A percentile compares a stretch with the other conserved stretches of the same genome.
Evolutionary conservation across 2,329 filamentous ascomycete species (phyloP).

Genomic region (Apiospora rasikravindrae): DNA sequence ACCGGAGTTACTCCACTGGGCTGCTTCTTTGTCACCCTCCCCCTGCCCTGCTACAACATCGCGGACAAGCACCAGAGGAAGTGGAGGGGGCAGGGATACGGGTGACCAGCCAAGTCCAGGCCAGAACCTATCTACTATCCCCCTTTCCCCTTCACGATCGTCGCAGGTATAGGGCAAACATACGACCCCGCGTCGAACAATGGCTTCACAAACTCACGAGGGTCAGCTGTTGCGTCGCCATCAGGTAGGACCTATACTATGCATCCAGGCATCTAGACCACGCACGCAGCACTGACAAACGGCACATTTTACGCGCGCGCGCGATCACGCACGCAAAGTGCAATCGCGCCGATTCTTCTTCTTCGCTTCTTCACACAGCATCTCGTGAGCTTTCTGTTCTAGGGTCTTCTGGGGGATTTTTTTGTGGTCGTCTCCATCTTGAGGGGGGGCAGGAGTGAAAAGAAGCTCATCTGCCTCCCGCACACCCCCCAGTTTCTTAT

Average conservation of each 20-base stretch:
- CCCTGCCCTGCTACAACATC: neutral
- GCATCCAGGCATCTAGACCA: neutral
- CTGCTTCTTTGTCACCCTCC: neutral
- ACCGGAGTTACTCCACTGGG: conserved; percentile 3
- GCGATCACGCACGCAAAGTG: neutral
- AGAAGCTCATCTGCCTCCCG: neutral
- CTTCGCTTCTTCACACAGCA: neutral
- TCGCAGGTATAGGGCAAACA: conserved; percentile 4
- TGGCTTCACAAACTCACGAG: conserved; percentile 11
- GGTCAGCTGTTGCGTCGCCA: neutral
- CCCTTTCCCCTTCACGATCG: neutral
- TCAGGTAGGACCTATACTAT: neutral
- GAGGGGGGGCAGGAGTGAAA: neutral
- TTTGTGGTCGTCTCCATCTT: neutral
- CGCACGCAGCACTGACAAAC: neutral
- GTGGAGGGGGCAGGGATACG: neutral
- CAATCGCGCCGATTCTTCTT: neutral
- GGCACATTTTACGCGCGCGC: neutral
- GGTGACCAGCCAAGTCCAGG: neutral
- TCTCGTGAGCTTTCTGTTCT: neutral
- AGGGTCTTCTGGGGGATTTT: too few relatives aligned
- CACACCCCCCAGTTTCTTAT: neutral
- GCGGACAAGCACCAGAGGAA: neutral
- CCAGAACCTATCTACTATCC: too few relatives aligned
- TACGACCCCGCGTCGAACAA: neutral